phyloP scores from a whole-genome alignment of 2,329 filamentous ascomycete genomes.

The Arthrobotrys entomopaga region DNA sequence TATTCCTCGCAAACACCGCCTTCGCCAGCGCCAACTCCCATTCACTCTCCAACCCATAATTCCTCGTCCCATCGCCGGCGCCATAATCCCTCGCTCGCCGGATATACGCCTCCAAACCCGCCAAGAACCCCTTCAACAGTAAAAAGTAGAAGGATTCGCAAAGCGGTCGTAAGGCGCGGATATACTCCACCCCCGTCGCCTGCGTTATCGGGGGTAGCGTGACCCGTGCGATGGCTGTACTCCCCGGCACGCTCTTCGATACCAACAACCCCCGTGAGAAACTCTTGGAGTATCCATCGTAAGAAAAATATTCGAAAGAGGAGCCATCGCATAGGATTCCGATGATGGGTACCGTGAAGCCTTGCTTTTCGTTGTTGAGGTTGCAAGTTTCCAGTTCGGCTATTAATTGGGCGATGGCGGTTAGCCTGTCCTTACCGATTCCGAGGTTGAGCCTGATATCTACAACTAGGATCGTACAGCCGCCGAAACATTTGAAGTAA shows the following conservation, averaged over 20 bases:
- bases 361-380: constrained; percentile 49
- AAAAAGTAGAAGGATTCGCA: constrained; percentile 53
- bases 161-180: constrained; percentile 35
- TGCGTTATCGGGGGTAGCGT: constrained; percentile 47
- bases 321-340: constrained; percentile 48
- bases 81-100: constrained; percentile 49
- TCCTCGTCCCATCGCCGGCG: constrained; percentile 35
- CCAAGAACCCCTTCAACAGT: constrained; percentile 48
- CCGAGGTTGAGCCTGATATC: constrained; percentile 49
- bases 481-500: constrained; percentile 53
- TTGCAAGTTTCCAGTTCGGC: constrained; percentile 50
- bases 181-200: constrained; percentile 46
- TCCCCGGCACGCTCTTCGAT: constrained; percentile 35
- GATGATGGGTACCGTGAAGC: constrained; percentile 42
- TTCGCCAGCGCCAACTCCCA: constrained; percentile 50
- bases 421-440: constrained; percentile 43
- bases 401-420: constrained; percentile 45
- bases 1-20: constrained; percentile 47
- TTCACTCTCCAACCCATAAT: constrained; percentile 43
- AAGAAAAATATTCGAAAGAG: constrained; percentile 52
- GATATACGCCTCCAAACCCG: constrained; percentile 50
- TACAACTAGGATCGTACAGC: constrained; percentile 51
- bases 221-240: constrained; percentile 44
- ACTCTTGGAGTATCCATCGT: constrained; percentile 46
- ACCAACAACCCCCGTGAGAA: constrained; percentile 45